These are phyloP conservation scores for Rubroboletus pulcherrimus DNA, from an alignment of 768 basidiomycete species.

Conservation along the genomic window DNA sequence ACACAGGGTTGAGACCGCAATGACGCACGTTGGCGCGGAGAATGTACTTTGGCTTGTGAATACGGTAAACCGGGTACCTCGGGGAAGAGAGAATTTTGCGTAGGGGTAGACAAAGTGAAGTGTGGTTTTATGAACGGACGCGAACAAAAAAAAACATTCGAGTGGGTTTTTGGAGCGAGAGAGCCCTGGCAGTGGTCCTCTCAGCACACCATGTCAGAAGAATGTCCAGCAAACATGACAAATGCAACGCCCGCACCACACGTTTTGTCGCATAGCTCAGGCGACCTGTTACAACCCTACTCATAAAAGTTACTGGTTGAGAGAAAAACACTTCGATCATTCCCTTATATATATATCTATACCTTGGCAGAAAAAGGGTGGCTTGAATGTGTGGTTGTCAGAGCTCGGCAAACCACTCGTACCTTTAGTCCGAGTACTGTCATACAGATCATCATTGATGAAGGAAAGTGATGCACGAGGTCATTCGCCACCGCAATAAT, in stretches of 20 bases:
- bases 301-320: not conserved
- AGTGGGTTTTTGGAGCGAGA: not conserved
- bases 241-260: constrained; percentile 16
- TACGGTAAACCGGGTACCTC: not conserved
- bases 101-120: not conserved
- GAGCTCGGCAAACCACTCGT: constrained; percentile 15
- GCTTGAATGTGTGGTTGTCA: constrained; percentile 11
- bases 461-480: constrained; percentile 25
- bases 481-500: constrained; percentile 16
- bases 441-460: constrained; percentile 18
- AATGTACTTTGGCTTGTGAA: constrained; percentile 1
- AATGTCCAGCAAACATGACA: constrained; percentile 3
- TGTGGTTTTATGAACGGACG: not conserved
- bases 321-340: constrained; percentile 8
- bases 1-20: not conserved
- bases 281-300: constrained; percentile 6
- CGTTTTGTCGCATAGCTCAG: constrained; percentile 10
- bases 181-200: not conserved
- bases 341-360: constrained; percentile 4
- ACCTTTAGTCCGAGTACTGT: constrained; percentile 15
- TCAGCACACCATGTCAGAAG: constrained; percentile 11
- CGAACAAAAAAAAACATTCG: constrained; percentile 1
- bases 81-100: not conserved
- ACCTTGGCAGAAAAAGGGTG: constrained; percentile 17
- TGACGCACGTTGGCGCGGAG: constrained; percentile 1